These are phyloP conservation scores for Alternaria brassicicola DNA, from an alignment of 2,329 filamentous ascomycete species.

Conservation along the genomic window DNA sequence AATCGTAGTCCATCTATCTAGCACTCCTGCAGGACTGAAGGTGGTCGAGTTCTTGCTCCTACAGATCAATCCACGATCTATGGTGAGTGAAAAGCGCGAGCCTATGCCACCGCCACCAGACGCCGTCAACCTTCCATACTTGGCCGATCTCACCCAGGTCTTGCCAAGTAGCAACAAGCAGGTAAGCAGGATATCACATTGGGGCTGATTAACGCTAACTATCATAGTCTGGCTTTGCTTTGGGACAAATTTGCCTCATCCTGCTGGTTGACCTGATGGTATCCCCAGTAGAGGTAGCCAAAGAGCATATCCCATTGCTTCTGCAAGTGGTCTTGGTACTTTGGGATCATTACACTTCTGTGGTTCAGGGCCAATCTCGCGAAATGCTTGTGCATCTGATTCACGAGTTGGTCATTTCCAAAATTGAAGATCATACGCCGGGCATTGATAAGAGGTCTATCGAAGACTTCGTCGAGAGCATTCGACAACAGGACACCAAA, in stretches of 20 bases:
- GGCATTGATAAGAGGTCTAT: conserved; percentile 74
- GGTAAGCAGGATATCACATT: conserved; percentile 12
- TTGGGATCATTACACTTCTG: conserved; percentile 95
- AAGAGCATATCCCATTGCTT: conserved; percentile 82
- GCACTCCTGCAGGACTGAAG: conserved; percentile 81
- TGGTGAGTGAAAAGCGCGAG: conserved; percentile 84
- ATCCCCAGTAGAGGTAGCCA: conserved; percentile 78
- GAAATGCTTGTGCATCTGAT: conserved; percentile 99
- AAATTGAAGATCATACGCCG: conserved; percentile 71
- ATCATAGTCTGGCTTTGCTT: conserved; percentile 74
- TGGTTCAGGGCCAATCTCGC: conserved; percentile 94
- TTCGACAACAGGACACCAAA: conserved; percentile 80
- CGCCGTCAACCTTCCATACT: conserved; percentile 78
- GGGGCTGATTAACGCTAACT: conserved; percentile 18
- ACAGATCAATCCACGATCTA: conserved; percentile 92
- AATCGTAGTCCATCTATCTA: conserved; percentile 94
- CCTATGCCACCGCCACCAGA: conserved; percentile 67
- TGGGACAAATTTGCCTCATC: conserved; percentile 92
- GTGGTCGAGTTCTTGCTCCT: conserved; percentile 92
- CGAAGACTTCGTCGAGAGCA: conserved; percentile 84
- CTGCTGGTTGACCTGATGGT: conserved; percentile 96
- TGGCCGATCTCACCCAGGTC: conserved; percentile 63
- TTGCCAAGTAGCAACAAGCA: conserved; percentile 42
- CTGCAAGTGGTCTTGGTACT: conserved; percentile 91
- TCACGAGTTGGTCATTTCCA: conserved; percentile 87